A percentile compares a stretch with the other conserved stretches of the same genome.
These are phyloP conservation scores for Penicillium canariense DNA, from an alignment of 495 filamentous ascomycete genomes.

Conservation along the genomic window DNA sequence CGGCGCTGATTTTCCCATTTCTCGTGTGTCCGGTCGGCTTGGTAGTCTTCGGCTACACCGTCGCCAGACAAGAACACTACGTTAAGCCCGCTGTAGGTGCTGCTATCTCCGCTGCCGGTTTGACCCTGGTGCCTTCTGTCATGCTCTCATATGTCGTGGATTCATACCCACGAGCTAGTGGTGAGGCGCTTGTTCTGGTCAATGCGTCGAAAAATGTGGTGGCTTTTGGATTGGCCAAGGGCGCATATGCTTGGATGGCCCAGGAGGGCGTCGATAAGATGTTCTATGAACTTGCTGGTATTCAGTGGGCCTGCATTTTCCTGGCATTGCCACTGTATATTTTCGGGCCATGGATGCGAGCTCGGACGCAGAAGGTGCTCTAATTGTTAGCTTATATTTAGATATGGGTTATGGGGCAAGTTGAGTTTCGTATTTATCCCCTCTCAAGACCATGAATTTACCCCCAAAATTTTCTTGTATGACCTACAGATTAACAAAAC, in stretches of 20 bases:
- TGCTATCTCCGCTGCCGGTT: constrained; percentile 25
- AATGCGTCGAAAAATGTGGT: constrained; percentile 43
- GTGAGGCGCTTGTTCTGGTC: constrained; percentile 34
- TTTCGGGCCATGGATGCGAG: constrained; percentile 29
- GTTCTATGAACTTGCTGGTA: constrained; percentile 38
- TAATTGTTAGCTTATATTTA: constrained; percentile 1
- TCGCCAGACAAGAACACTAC: constrained; percentile 20
- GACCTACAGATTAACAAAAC: too few relatives aligned
- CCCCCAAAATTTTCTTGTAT: too few relatives aligned
- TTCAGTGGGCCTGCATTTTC: constrained; percentile 36
- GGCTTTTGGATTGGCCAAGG: constrained; percentile 35
- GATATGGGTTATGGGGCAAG: neutral
- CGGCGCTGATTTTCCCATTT: constrained; percentile 32
- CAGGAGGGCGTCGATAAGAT: constrained; percentile 35
- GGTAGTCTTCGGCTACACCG: constrained; percentile 28
- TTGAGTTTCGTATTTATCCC: too few relatives aligned
- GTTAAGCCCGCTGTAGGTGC: constrained; percentile 25
- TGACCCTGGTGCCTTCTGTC: constrained; percentile 30
- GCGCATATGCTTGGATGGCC: constrained; percentile 30
- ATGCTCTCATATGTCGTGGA: constrained; percentile 38
- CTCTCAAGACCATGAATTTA: too few relatives aligned
- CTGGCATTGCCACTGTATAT: constrained; percentile 36
- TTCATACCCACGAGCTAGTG: constrained; percentile 26
- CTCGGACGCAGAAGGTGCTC: constrained; percentile 20
- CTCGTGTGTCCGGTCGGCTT: constrained; percentile 29